Evolutionary conservation across 805 yeast genomes (phyloP).

Genomic region (Ogataea populi-albae): DNA sequence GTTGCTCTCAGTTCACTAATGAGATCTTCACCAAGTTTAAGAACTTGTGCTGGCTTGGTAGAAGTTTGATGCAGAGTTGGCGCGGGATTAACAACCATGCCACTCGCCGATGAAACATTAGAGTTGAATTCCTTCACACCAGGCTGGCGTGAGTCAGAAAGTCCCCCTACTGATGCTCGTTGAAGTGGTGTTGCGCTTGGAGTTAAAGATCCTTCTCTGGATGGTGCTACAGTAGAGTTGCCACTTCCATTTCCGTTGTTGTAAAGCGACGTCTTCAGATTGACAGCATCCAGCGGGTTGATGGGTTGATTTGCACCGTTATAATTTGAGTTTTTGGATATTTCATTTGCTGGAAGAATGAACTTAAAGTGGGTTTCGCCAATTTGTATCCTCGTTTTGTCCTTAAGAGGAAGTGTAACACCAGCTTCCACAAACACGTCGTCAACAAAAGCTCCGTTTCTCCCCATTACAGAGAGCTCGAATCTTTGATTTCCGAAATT

Average conservation of each 20-base stretch:
- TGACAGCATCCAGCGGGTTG: conserved; percentile 62
- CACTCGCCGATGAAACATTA: too few species aligned
- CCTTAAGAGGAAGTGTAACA: conserved; percentile 80
- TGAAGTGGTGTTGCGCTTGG: conserved; percentile 5
- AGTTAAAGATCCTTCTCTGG: conserved; percentile 24
- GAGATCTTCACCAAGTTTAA: conserved; percentile 26
- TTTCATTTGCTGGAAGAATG: conserved; percentile 70
- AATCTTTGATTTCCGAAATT: conserved; percentile 95
- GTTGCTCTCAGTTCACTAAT: conserved; percentile 29
- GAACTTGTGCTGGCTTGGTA: conserved; percentile 14
- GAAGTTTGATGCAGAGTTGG: neutral
- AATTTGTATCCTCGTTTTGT: conserved; percentile 83
- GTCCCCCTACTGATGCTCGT: neutral
- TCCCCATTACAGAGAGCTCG: conserved; percentile 85
- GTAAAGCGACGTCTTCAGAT: conserved; percentile 48
- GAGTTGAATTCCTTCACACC: neutral
- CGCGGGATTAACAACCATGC: neutral
- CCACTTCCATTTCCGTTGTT: conserved; percentile 18
- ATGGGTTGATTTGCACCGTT: conserved; percentile 33
- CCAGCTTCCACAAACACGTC: conserved; percentile 88
- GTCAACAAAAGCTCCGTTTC: conserved; percentile 96
- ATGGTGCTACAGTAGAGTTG: conserved; percentile 17
- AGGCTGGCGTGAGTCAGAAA: neutral
- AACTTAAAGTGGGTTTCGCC: conserved; percentile 90
- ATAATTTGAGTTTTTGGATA: conserved; percentile 12